Conservation (phyloP, 1,139 yeast genomes). For the Saccharomyces hybrid region DNA sequence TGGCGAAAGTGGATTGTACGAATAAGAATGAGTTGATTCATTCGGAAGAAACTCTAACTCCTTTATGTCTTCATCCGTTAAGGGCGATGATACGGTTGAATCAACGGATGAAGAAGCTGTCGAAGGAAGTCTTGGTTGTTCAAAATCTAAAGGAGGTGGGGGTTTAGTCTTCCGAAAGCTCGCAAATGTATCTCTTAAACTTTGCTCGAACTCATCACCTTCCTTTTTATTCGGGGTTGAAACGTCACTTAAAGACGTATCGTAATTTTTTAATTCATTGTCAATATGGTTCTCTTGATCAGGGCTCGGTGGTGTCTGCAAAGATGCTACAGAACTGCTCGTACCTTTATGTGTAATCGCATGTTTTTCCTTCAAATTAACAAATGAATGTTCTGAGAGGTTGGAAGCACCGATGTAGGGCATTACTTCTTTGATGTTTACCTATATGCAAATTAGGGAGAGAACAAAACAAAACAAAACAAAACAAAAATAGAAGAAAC, state of each 20-base stretch:
- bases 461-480: background rate
- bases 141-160: background rate
- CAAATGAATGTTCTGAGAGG: conserved; percentile 14
- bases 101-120: conserved; percentile 5
- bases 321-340: background rate
- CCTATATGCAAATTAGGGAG: background rate
- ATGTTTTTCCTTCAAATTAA: conserved; percentile 18
- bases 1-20: conserved; percentile 76
- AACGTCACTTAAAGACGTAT: background rate
- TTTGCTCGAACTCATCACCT: background rate
- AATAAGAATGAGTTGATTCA: conserved; percentile 77
- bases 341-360: conserved; percentile 8
- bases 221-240: background rate
- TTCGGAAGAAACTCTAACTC: conserved; percentile 56
- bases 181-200: background rate
- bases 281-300: background rate
- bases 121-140: background rate
- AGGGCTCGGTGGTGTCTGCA: background rate
- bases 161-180: background rate
- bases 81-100: conserved; percentile 9
- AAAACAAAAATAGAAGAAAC: background rate
- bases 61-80: conserved; percentile 14
- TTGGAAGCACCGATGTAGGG: conserved; percentile 23
- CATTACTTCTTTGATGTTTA: conserved; percentile 7
- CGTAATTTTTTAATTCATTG: background rate